Evolutionary conservation across 2,329 filamentous ascomycete genomes (phyloP), one percentile per base, ranked within the genome.

Genomic region (Colletotrichum sojae): DNA sequence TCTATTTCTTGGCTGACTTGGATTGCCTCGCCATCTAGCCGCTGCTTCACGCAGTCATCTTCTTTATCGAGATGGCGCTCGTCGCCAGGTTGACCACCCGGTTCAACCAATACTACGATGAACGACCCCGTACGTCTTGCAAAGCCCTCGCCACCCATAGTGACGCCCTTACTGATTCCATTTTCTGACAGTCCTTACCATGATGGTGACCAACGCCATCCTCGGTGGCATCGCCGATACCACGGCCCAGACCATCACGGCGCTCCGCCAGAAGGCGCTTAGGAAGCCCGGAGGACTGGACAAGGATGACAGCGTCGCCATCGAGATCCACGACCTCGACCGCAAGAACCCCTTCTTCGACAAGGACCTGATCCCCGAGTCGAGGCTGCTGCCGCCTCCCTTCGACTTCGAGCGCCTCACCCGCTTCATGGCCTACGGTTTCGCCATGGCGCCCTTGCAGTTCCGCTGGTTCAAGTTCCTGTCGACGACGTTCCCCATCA

Each of bases 161-260:
- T 46, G 8, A 10, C 15, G 16, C 16, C 36, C 36, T 36, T 55
- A 54, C 54, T 69, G 58, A 72, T 60, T 55, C 27, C 31, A 9
- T 36, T 2, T 36, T n/a, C 6, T 40, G 40, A 68, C 78, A 93
- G 93, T 99, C 49, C 89, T 99, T 76, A 99, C 96, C 71, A 99
- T 97, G 82, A 99, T 99, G 95, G 94, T 98, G 78, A 97, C 95
- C 79, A 99, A 99, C 84, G 93, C 96, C 73, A 92, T 98, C 65
- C 90, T 99, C 68, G 94, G 94, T 83, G 96, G 96, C 75, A 92
- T 99, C 74, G 96, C 96, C 81, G 96, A 99, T 81, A 98, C 96
- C 40, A 94, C 97, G 55, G 96, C 96, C 67, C 96, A 99, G 81
- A 91, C 93, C 68, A 92, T 99, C 78, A 97, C 96, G 3, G 90